A percentile compares a stretch with the other conserved stretches of the same genome.
phyloP scores from a whole-genome alignment of 2,329 filamentous ascomycete genomes.

The Pochonia chlamydosporia region DNA sequence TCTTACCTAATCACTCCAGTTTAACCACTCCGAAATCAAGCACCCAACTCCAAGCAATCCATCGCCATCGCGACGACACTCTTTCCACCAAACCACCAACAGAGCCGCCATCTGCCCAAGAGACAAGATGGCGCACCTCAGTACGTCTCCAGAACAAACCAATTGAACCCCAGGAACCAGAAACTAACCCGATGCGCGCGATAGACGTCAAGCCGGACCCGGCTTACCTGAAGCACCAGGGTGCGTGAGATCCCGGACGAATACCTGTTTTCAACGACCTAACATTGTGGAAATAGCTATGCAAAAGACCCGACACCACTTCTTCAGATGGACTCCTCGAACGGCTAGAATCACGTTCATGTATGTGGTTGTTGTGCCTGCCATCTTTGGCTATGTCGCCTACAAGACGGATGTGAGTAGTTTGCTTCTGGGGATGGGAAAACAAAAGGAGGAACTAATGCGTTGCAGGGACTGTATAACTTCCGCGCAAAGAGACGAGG shows the following conservation, averaged over 20 bases:
- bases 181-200: conserved; percentile 18
- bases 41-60: conserved; percentile 7
- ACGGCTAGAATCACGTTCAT: conserved; percentile 75
- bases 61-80: conserved; percentile 19
- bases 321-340: conserved; percentile 87
- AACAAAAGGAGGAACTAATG: background rate
- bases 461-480: conserved; percentile 71
- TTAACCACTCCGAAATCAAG: conserved; percentile 4
- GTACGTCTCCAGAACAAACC: conserved; percentile 16
- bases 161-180: background rate
- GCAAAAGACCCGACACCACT: conserved; percentile 79
- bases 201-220: conserved; percentile 36
- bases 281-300: conserved; percentile 55
- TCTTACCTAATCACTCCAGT: conserved; percentile 12
- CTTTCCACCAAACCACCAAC: conserved; percentile 9
- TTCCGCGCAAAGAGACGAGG: conserved; percentile 83
- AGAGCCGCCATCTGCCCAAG: conserved; percentile 17
- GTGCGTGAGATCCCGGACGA: conserved; percentile 20
- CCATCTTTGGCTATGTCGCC: conserved; percentile 62
- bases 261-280: conserved; percentile 9
- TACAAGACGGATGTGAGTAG: conserved; percentile 83
- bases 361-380: conserved; percentile 70
- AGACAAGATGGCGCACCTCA: conserved; percentile 34
- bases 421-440: background rate
- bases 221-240: conserved; percentile 34